Base-by-base conservation (phyloP, 1,284 basidiomycete species). In the Ganoderma sinense region DNA sequence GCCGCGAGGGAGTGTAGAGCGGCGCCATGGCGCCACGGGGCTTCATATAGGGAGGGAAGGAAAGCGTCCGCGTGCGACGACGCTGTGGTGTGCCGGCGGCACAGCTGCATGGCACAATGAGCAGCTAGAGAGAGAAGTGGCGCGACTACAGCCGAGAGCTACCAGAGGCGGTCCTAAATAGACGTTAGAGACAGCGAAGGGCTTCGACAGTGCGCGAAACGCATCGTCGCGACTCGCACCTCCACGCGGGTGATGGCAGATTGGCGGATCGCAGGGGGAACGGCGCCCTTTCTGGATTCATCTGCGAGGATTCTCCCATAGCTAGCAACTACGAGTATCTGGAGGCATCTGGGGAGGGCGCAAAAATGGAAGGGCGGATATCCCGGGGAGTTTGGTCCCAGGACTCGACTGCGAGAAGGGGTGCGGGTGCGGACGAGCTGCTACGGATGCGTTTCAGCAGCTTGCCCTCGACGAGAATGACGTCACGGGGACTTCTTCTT, bases 1-100 rank as follows among this genome's bases (percentile, higher is more conserved):
- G 48, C 61, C 61, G 65, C 26, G 11, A 61, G 62, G 58, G 70
- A 67, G 33, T 55, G 60, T 71, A 67, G 67, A 67, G 70, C 70
- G 65, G 65, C 39, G 61, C 41, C 29, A 23, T 10, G 5, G 10
- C 62, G 39, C 41, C 36, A 26, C 13, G 20, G 16, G 56, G 36
- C 48, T 43, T 64, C 65, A 67, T 71, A 69, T 71, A 71, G 18
- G 45, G 51, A 2, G n/a, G 51, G 62, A 40, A 59, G 65, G 48
- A 18, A 41, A 36, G 51, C 51, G 20, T 61, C n/a, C 48, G 48
- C 62, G 62, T n/a, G n/a, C n/a, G n/a, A n/a, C 26, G 65, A 64
- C 4, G 26, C 23, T 5, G 43, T 53, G 31, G 31, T 36, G 36
- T n/a, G 8, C 20, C 33, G 18, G 31, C n/a, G 56, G 0, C 26